These are phyloP conservation scores for Plectosphaerella cucumerina DNA, from an alignment of 2,329 filamentous ascomycete species.

Conservation along the genomic window DNA sequence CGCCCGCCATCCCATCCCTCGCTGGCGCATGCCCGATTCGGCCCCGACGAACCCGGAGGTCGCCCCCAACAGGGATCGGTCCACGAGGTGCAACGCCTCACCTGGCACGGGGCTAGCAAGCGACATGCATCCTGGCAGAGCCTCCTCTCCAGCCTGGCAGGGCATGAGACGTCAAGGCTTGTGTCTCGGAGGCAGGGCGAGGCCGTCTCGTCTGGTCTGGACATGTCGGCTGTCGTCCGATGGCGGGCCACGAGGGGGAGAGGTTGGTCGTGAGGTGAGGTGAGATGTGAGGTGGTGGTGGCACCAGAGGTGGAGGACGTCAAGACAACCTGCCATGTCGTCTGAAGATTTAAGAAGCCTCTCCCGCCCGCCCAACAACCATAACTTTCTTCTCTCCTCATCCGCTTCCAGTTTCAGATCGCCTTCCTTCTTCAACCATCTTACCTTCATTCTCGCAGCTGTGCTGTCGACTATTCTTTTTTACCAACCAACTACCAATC, in stretches of 20 bases:
- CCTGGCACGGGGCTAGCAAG: neutral
- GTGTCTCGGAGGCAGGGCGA: neutral
- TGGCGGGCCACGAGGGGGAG: neutral
- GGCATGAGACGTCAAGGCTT: neutral
- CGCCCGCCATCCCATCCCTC: too few relatives aligned
- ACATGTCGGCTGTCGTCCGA: neutral
- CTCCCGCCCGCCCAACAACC: neutral
- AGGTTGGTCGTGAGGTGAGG: too few relatives aligned
- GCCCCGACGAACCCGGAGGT: too few relatives aligned
- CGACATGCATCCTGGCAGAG: neutral
- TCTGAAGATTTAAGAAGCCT: slow-evolving; percentile 1
- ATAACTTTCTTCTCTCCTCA: neutral
- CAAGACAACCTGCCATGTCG: neutral
- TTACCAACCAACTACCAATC: slow-evolving; percentile 4
- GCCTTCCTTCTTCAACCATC: neutral
- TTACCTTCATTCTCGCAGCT: slow-evolving; percentile 2
- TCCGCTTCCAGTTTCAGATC: neutral
- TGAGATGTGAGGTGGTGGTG: neutral
- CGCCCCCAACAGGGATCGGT: too few relatives aligned
- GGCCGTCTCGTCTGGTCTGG: neutral
- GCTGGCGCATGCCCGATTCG: too few relatives aligned
- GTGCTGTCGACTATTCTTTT: neutral
- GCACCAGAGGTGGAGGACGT: neutral
- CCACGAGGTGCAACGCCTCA: neutral
- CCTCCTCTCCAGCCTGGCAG: neutral